Conservation (phyloP, 768 basidiomycete genomes). For the Suillus tomentosus region DNA sequence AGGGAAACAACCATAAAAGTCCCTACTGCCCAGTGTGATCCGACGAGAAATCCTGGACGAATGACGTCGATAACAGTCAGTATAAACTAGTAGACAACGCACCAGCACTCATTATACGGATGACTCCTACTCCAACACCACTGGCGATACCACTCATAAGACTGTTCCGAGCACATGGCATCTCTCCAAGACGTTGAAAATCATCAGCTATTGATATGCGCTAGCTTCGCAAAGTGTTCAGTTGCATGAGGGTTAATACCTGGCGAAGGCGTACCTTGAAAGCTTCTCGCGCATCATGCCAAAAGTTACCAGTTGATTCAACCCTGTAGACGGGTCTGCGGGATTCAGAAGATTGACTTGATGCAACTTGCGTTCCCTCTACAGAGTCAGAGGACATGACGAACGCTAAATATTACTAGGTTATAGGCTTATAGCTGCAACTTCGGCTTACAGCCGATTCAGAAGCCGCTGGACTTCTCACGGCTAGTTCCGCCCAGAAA, state of each 20-base stretch:
- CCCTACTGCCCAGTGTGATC: constrained; percentile 79
- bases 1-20: constrained; percentile 69
- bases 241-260: neutral
- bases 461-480: constrained; percentile 26
- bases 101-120: constrained; percentile 70
- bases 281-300: constrained; percentile 33
- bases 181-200: constrained; percentile 60
- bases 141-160: constrained; percentile 79
- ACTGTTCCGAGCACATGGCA: constrained; percentile 78
- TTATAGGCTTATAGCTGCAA: neutral
- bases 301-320: constrained; percentile 34
- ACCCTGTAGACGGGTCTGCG: constrained; percentile 30
- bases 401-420: neutral
- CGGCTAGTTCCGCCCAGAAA: constrained; percentile 27
- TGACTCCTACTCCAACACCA: constrained; percentile 74
- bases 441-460: constrained; percentile 3
- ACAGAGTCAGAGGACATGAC: constrained; percentile 1
- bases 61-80: constrained; percentile 9
- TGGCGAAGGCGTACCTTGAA: constrained; percentile 29
- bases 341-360: constrained; percentile 13
- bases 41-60: constrained; percentile 57
- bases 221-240: constrained; percentile 40
- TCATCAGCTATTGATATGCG: constrained; percentile 52
- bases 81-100: constrained; percentile 28
- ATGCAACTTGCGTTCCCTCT: neutral